Evolutionary conservation across 2,329 filamentous ascomycete genomes (phyloP).

Genomic region (Tolypocladium sp.): DNA sequence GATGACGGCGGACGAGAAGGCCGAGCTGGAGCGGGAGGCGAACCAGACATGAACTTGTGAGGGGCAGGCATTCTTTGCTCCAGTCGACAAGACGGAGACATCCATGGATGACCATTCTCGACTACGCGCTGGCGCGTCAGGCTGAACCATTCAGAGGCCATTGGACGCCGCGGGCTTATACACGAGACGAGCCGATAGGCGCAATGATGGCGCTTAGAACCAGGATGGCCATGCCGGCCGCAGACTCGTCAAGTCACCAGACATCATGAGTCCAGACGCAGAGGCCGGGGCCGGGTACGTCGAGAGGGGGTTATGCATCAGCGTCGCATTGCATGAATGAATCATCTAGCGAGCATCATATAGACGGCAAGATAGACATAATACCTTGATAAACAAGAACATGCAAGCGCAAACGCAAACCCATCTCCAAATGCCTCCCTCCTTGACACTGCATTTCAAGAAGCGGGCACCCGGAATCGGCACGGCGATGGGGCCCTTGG

Average conservation of each 20-base stretch:
- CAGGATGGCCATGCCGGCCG: not conserved
- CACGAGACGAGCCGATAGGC: not conserved
- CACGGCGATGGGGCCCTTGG: not conserved
- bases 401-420: no score
- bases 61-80: not conserved
- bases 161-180: not conserved
- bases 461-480: not conserved
- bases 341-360: not conserved
- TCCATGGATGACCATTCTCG: no score
- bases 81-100: no score
- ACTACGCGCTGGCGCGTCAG: no score
- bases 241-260: not conserved
- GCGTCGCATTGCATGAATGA: not conserved
- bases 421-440: no score
- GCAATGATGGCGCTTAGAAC: not conserved
- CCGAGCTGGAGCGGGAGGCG: conserved; percentile 10
- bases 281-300: not conserved
- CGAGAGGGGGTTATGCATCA: not conserved
- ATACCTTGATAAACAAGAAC: no score
- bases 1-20: conserved; percentile 48
- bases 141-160: no score
- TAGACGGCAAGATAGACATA: not conserved
- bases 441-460: not conserved
- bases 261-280: not conserved
- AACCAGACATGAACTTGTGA: not conserved